Evolutionary conservation across 306 rosid genomes (phyloP), one percentile per base, ranked within the genome.

Genomic region (Prunus padus): DNA sequence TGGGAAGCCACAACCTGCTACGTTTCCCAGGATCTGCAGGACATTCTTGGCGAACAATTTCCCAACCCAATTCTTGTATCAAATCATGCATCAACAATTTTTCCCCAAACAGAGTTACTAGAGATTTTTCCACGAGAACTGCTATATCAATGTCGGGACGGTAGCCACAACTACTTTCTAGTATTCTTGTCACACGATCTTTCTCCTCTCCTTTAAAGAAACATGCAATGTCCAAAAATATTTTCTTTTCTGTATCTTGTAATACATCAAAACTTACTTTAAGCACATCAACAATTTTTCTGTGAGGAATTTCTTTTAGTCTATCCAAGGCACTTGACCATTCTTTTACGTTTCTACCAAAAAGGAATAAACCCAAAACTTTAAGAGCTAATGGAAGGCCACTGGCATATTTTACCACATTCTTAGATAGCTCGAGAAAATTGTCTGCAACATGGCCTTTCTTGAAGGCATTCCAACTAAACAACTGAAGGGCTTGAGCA

Each of bases 211-310:
- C 66, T 65, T 69, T 77, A 22, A 77, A 61, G 37, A 68, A 76
- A 44, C 80, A 76, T 19, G 80, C 74, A 26, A 77, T 31, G 62
- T 69, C 81, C 8, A 77, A 56, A 77, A 77, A 77, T 6, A 61
- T 8, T 6, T 69, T 33, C 47, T 71, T 45, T 18, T 70, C 81
- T 1, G 8, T 1, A 11, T 62, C 7, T 1, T 49, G 75, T 25
- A 77, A 63, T 56, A 56, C 67, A 33, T 70, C 49, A 62, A 14
- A 77, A 61, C 76, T 77, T 3, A 77, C 57, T 37, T 50, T 71
- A 19, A 77, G 73, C 49, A 50, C 66, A 15, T 70, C 31, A 33
- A 64, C 10, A 9, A 70, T 70, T 62, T 16, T 50, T 74, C 10
- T 61, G 20, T 40, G 30, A 49, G 71, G 56, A 33, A 33, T 67